A percentile compares a stretch with the other conserved stretches of the same genome.
Conservation (phyloP, 1,139 yeast genomes). For the Kodamaea arcana region DNA sequence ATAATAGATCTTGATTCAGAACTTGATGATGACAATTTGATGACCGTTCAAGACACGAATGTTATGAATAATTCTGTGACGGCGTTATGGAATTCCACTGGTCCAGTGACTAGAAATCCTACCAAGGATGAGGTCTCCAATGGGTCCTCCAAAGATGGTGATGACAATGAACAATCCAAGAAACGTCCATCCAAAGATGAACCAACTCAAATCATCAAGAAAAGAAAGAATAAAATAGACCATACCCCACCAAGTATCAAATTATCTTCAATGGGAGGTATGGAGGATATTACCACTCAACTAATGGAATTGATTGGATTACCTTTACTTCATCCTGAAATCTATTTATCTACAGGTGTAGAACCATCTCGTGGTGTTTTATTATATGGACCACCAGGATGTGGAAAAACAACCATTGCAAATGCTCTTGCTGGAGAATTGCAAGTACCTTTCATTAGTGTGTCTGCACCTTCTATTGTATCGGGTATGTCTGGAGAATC, state of each 20-base stretch:
- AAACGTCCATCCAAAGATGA: conserved; percentile 28
- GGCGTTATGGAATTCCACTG: conserved; percentile 51
- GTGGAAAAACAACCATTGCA: conserved; percentile 96
- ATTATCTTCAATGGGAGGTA: conserved; percentile 80
- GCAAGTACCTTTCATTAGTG: conserved; percentile 84
- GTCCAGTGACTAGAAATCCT: conserved; percentile 5
- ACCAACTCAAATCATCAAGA: conserved; percentile 20
- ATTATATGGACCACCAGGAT: conserved; percentile 97
- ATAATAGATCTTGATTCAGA: conserved; percentile 21
- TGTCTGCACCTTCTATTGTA: conserved; percentile 94
- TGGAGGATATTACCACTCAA: conserved; percentile 77
- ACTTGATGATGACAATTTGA: conserved; percentile 40
- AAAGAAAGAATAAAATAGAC: conserved; percentile 48
- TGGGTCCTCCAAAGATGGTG: conserved; percentile 9
- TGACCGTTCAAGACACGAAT: conserved; percentile 60
- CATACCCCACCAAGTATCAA: conserved; percentile 68
- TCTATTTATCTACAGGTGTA: conserved; percentile 80
- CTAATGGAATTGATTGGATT: conserved; percentile 85
- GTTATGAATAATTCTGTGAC: conserved; percentile 74
- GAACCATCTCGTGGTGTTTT: conserved; percentile 97
- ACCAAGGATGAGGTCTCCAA: conserved; percentile 5
- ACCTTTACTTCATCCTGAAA: conserved; percentile 92
- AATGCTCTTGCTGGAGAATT: conserved; percentile 94
- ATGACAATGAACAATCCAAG: conserved; percentile 10
- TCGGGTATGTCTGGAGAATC: conserved; percentile 99